phyloP scores from a whole-genome alignment of 768 basidiomycete genomes.

The Trametes maxima region DNA sequence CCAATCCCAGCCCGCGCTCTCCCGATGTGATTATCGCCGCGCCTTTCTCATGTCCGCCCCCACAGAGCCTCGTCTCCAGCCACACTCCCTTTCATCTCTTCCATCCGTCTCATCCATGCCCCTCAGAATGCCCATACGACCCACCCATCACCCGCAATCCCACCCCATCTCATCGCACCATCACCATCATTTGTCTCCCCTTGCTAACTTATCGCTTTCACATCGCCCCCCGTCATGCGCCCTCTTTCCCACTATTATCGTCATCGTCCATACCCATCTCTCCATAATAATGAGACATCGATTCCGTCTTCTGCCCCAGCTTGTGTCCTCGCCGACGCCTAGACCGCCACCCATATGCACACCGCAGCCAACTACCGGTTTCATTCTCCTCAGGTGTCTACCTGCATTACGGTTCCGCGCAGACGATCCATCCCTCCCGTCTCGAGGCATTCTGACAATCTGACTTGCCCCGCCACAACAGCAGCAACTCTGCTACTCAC shows the following conservation, averaged over 20 bases:
- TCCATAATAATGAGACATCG: constrained; percentile 4
- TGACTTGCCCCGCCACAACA: constrained; percentile 1
- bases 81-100: constrained; percentile 1
- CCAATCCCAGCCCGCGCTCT: constrained; percentile 8
- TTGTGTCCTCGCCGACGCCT: neutral
- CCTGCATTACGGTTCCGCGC: neutral
- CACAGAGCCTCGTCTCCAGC: constrained; percentile 4
- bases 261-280: neutral
- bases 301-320: neutral
- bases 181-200: constrained; percentile 8
- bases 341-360: too few relatives aligned
- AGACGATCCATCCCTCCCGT: neutral
- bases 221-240: constrained; percentile 13
- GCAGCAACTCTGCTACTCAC: neutral
- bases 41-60: constrained; percentile 6
- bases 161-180: constrained; percentile 18
- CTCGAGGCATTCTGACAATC: neutral
- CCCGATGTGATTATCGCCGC: neutral
- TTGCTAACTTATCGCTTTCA: constrained; percentile 11
- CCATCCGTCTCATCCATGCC: constrained; percentile 15
- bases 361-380: neutral
- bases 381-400: neutral
- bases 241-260: neutral
- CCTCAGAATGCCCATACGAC: neutral
- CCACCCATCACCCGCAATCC: neutral